Conservation (phyloP, 2,329 filamentous ascomycete species). For the Microcera coccophila region DNA sequence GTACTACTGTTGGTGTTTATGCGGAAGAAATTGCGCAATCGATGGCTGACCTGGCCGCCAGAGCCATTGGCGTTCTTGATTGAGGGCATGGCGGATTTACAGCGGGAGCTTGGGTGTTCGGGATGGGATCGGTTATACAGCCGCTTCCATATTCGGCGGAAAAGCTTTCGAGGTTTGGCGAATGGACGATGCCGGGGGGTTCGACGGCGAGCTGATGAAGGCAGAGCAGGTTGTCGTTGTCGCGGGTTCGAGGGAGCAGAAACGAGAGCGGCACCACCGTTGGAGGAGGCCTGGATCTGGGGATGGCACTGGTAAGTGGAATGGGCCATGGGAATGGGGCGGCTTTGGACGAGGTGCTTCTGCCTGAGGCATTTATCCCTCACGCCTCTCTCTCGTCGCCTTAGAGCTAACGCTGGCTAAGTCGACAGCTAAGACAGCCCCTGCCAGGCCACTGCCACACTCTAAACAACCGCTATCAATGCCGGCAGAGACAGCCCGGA, state of each 20-base stretch:
- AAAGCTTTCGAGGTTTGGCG: constrained; percentile 4
- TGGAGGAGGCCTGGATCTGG: constrained; percentile 16
- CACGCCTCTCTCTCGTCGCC: not conserved
- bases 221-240: constrained; percentile 5
- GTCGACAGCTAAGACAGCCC: not conserved
- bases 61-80: constrained; percentile 49
- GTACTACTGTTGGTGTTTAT: constrained; percentile 50
- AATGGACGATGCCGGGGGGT: constrained; percentile 8
- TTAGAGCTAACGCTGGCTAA: not conserved
- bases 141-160: constrained; percentile 38
- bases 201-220: constrained; percentile 9
- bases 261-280: not conserved
- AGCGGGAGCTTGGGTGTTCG: not conserved
- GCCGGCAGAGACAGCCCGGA: too few relatives aligned
- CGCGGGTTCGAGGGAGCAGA: not conserved
- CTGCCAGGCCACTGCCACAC: not conserved
- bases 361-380: constrained; percentile 18
- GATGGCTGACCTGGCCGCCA: constrained; percentile 62
- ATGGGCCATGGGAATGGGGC: constrained; percentile 21
- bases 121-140: constrained; percentile 28
- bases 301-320: constrained; percentile 24
- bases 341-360: constrained; percentile 6
- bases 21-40: constrained; percentile 68
- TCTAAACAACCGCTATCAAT: too few relatives aligned
- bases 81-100: constrained; percentile 42